These are phyloP conservation scores for Piper betle DNA, from an alignment of 164 flowering plant species.

Conservation along the genomic window DNA sequence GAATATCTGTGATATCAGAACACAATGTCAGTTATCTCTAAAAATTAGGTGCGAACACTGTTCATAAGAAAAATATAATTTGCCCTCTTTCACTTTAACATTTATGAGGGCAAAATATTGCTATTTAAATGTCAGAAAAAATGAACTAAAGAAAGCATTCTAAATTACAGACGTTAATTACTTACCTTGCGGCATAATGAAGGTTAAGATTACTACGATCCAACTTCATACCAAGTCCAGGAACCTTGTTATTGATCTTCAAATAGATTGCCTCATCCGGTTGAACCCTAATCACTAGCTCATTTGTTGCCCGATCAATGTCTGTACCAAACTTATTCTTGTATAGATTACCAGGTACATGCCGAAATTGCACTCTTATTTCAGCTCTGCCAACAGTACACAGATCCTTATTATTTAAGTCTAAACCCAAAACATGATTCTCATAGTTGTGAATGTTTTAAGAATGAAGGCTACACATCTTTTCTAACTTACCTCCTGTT, in stretches of 20 bases:
- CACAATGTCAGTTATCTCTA: no score
- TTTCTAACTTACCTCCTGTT: slow-evolving; percentile 34
- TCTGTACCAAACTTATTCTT: slow-evolving; percentile 62
- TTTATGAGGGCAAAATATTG: neutral
- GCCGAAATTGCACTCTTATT: slow-evolving; percentile 90
- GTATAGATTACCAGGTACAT: slow-evolving; percentile 88
- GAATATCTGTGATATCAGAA: slow-evolving; percentile 33
- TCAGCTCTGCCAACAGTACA: slow-evolving; percentile 45
- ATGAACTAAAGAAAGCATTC: no score
- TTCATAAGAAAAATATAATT: neutral
- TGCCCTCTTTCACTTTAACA: neutral
- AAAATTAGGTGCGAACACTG: neutral
- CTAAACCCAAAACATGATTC: neutral
- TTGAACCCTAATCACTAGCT: slow-evolving; percentile 87
- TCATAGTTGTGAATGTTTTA: neutral
- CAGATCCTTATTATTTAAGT: neutral
- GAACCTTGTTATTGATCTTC: slow-evolving; percentile 92
- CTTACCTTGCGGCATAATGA: slow-evolving; percentile 78
- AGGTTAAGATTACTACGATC: slow-evolving; percentile 82
- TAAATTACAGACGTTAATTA: neutral
- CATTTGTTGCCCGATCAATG: slow-evolving; percentile 80
- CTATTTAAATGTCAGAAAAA: neutral
- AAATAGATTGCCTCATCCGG: slow-evolving; percentile 96
- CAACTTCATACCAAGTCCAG: slow-evolving; percentile 85
- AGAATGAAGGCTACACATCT: neutral